Evolutionary conservation across 208 protist species (phyloP).

Genomic region (Trichomonas tenax): DNA sequence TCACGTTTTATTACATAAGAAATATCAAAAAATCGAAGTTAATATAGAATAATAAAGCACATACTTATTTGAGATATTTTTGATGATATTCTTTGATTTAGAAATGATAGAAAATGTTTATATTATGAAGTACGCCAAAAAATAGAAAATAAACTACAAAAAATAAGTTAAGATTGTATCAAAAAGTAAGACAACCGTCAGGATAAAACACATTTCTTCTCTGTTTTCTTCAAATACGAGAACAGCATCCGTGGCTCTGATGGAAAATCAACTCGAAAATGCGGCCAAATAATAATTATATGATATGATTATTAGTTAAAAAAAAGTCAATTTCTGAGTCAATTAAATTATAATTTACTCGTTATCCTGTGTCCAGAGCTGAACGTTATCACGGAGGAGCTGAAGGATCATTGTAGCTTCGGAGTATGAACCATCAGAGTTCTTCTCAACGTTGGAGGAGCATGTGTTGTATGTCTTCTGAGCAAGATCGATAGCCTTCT

Average conservation of each 20-base stretch:
- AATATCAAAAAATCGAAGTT: neutral
- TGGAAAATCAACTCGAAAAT: neutral
- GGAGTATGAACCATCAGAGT: constrained; percentile 49
- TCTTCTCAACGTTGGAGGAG: neutral
- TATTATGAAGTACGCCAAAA: too few relatives aligned
- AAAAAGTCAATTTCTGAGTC: neutral
- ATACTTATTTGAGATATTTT: too few relatives aligned
- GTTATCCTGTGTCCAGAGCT: constrained; percentile 53
- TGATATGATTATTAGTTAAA: neutral
- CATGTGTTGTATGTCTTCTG: constrained; percentile 53
- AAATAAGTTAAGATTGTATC: too few relatives aligned
- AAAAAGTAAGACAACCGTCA: too few relatives aligned
- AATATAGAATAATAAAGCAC: too few relatives aligned
- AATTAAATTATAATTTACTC: neutral
- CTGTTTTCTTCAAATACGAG: neutral
- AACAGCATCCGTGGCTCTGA: neutral
- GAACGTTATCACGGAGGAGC: constrained; percentile 63
- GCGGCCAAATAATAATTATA: too few relatives aligned
- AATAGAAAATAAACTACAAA: too few relatives aligned
- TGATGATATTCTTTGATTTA: too few relatives aligned
- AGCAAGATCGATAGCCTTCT: constrained; percentile 55
- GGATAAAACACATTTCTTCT: neutral
- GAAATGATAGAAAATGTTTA: too few relatives aligned
- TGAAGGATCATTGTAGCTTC: constrained; percentile 66
- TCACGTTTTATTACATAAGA: too few relatives aligned